These are phyloP conservation scores for Protoeuglena noctilucae DNA, from an alignment of 139 green algal genomes.

Conservation along the genomic window DNA sequence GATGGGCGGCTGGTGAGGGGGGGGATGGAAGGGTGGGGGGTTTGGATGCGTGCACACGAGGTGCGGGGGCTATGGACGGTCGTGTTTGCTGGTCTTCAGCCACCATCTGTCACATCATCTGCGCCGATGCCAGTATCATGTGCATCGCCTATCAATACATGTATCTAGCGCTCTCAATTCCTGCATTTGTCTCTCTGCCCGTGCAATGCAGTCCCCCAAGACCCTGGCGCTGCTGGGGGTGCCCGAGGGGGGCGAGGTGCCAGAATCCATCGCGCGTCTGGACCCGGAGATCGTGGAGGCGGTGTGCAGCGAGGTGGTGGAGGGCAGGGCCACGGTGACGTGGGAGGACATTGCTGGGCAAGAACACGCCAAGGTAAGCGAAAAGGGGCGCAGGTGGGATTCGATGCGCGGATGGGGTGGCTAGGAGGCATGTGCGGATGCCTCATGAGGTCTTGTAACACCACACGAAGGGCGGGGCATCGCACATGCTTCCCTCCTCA, in stretches of 20 bases:
- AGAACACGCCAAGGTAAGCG: slow-evolving; percentile 8
- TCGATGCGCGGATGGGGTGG: neutral
- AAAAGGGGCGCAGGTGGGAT: neutral
- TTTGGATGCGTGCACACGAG: no score
- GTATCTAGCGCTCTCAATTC: no score
- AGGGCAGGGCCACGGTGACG: slow-evolving; percentile 16
- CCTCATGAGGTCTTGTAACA: neutral
- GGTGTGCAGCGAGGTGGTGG: slow-evolving; percentile 55
- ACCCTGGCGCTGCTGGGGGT: slow-evolving; percentile 40
- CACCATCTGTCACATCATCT: no score
- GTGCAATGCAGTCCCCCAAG: slow-evolving; percentile 26
- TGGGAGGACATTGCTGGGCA: slow-evolving; percentile 58
- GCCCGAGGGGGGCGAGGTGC: slow-evolving; percentile 33
- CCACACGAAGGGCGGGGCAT: neutral
- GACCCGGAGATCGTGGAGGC: slow-evolving; percentile 46
- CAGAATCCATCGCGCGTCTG: slow-evolving; percentile 34
- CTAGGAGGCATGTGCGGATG: slow-evolving; percentile 1
- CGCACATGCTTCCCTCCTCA: neutral
- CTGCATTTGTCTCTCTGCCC: no score
- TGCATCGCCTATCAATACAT: no score
- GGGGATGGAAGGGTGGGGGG: no score
- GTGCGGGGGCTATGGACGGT: no score
- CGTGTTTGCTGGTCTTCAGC: no score
- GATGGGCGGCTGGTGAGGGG: no score
- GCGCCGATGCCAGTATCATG: no score